Evolutionary conservation across 805 yeast species (phyloP).

Genomic region (Saccharomycopsis babjevae): DNA sequence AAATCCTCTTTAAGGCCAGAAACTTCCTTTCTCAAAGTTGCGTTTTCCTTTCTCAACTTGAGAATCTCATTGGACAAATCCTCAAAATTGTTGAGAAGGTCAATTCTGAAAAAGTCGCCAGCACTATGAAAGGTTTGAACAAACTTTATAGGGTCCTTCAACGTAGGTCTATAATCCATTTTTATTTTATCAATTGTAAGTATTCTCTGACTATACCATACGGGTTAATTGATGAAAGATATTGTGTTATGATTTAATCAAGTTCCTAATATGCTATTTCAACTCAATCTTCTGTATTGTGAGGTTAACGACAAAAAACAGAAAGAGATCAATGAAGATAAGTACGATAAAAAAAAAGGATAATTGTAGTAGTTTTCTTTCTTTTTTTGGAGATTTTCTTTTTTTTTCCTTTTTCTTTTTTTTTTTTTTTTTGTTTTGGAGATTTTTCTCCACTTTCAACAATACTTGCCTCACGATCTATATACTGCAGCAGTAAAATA

Average conservation of each 20-base stretch:
- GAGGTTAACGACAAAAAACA: too few species aligned
- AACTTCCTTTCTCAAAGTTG: constrained; percentile 5
- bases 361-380: too few species aligned
- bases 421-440: neutral
- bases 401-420: neutral
- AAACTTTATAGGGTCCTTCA: constrained; percentile 15
- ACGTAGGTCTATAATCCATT: constrained; percentile 13
- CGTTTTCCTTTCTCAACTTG: constrained; percentile 6
- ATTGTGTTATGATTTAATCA: neutral
- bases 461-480: too few species aligned
- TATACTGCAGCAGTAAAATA: too few species aligned
- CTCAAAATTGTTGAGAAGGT: constrained; percentile 14
- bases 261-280: too few species aligned
- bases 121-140: constrained; percentile 4
- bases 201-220: too few species aligned
- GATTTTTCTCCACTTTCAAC: neutral
- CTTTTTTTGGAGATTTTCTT: neutral
- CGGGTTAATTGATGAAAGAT: neutral
- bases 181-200: neutral
- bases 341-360: too few species aligned
- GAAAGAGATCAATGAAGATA: too few species aligned
- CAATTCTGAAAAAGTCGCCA: constrained; percentile 15
- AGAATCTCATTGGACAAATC: constrained; percentile 12
- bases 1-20: constrained; percentile 14
- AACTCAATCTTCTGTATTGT: too few species aligned